Percentiles rank a stretch among this genome's conserved stretches.
Conservation (phyloP, 2,329 filamentous ascomycete genomes). For the Plectosphaerella plurivora region DNA sequence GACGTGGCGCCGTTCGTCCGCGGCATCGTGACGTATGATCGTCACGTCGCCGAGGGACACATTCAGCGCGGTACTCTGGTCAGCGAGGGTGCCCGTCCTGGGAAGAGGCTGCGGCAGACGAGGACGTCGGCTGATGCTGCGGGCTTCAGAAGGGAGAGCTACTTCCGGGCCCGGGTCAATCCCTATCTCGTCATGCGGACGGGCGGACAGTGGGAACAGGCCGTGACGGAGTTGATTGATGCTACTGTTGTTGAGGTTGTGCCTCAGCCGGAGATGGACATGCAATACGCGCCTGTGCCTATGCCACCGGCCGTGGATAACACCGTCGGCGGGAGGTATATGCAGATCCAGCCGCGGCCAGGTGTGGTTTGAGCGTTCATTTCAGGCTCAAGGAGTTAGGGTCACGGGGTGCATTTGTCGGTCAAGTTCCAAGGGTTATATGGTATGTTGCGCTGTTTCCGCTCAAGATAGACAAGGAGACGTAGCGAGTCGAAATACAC, state of each 20-base stretch:
- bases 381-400: not conserved
- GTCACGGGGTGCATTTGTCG: no score
- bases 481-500: no score
- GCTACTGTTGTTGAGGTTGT: not conserved
- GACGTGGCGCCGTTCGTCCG: constrained; percentile 92
- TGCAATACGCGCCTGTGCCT: not conserved
- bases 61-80: constrained; percentile 54
- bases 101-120: constrained; percentile 61
- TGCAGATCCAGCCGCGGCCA: not conserved
- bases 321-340: not conserved
- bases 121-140: constrained; percentile 71
- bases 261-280: not conserved
- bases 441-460: no score
- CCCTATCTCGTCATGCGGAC: constrained; percentile 62
- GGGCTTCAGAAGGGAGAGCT: constrained; percentile 66
- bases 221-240: constrained; percentile 7
- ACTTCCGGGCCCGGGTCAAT: constrained; percentile 63
- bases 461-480: no score
- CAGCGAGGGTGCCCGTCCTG: constrained; percentile 47
- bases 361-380: not conserved
- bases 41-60: constrained; percentile 64
- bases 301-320: not conserved
- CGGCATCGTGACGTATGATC: constrained; percentile 73
- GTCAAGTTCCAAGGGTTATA: no score
- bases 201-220: constrained; percentile 39